These are phyloP conservation scores for Albifimbria verrucaria DNA, from an alignment of 2,329 filamentous ascomycete species.

Conservation along the genomic window DNA sequence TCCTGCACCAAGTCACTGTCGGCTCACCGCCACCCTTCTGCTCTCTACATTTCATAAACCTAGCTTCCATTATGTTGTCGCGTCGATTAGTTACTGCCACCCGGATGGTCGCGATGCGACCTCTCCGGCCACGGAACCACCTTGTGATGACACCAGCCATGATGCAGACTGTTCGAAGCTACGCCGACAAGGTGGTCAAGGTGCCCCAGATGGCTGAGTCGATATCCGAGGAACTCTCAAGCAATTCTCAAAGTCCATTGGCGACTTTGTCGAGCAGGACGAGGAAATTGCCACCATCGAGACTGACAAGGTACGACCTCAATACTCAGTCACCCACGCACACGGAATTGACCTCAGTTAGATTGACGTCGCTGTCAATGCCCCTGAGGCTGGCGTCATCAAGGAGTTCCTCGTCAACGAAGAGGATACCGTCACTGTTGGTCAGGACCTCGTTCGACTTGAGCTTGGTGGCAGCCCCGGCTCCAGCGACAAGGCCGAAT, in stretches of 20 bases:
- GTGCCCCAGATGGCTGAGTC: slow-evolving; percentile 98
- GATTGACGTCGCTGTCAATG: slow-evolving; percentile 97
- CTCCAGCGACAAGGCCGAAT: slow-evolving; percentile 34
- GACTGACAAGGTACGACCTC: slow-evolving; percentile 78
- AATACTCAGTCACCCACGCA: not conserved
- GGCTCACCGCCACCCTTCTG: not conserved
- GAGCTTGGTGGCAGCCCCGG: slow-evolving; percentile 66
- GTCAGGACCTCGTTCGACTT: slow-evolving; percentile 83
- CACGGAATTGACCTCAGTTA: slow-evolving; percentile 27
- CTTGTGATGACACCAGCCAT: slow-evolving; percentile 44
- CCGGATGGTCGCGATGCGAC: slow-evolving; percentile 42
- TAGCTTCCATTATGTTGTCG: slow-evolving; percentile 35
- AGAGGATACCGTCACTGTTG: slow-evolving; percentile 92
- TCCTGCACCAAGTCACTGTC: not conserved
- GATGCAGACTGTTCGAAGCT: slow-evolving; percentile 55
- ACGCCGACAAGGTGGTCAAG: slow-evolving; percentile 83
- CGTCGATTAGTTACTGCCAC: slow-evolving; percentile 40
- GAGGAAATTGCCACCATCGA: slow-evolving; percentile 99
- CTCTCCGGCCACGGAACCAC: slow-evolving; percentile 23
- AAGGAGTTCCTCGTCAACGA: slow-evolving; percentile 89
- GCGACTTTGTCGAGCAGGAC: slow-evolving; percentile 91
- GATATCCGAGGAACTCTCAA: slow-evolving; percentile 94
- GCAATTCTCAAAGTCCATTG: slow-evolving; percentile 88
- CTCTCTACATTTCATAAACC: not conserved
- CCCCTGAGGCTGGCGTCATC: slow-evolving; percentile 83